Evolutionary conservation across 108 stramenopile genomes (phyloP), one percentile per base, ranked within the genome.

Genomic region (Seminavis robusta): DNA sequence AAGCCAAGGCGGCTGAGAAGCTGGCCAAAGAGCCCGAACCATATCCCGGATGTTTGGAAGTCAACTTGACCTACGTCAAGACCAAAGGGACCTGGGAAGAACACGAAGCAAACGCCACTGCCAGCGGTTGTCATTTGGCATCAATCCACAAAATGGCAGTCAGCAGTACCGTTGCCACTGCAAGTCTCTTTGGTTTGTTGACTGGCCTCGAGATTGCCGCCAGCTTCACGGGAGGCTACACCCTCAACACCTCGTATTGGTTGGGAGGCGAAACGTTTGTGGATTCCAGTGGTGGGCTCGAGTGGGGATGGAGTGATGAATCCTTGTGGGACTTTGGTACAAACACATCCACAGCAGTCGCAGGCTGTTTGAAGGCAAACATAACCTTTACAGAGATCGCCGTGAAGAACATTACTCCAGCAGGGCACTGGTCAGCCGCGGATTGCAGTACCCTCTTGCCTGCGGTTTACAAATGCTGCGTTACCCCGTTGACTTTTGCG

Each of bases 381-480:
- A 16, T 34, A 31, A 52, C 33, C 51, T 52, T 52, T 52, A 52
- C 51, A 7, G 51, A 52, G 19, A 33, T 52, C 33, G 11, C 8
- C 7, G 4, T 52, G 10, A 32, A 15, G 10, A 52, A 52, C 19
- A 33, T 52, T 20, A 17, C 33, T 20, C 34, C 15, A 11, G 51
- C 23, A 24, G 51, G 19, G 16, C 51, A 52, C 29, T 52, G 51
- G 51, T 23, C 30, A 13, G 51, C 33, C 33, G 19, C 27, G 10
- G 51, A 52, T 34, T 52, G 51, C 25, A 19, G 4, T 4, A 52
- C 51, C n/a, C 51, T 33, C 11, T 20, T 52, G 31, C 51, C 51
- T 8, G 51, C 51, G 20, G 34, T 52, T 34, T 52, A 33, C 51
- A 52, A 52, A 19, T 52, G 51, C 19, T 52, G 51, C n/a, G n/a